phyloP scores from a whole-genome alignment of 2,329 filamentous ascomycete genomes.

The Phoma sp. region DNA sequence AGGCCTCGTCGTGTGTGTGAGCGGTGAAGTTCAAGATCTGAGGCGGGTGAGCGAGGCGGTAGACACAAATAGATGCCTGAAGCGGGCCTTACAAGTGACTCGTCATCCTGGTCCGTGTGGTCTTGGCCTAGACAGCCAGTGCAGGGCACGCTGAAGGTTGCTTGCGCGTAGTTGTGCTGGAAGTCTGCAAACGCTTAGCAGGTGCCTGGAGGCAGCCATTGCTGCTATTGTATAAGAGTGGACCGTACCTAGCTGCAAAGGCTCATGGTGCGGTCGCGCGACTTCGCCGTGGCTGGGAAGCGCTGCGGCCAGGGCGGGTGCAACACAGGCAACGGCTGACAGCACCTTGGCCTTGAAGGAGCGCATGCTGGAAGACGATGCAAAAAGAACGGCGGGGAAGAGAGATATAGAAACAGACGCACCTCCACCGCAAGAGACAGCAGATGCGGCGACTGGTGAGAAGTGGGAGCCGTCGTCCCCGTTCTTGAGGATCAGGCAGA shows the following conservation, averaged over 20 bases:
- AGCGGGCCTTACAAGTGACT: slow-evolving; percentile 49
- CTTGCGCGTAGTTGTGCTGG: slow-evolving; percentile 46
- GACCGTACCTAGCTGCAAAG: slow-evolving; percentile 41
- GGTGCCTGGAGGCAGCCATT: slow-evolving; percentile 42
- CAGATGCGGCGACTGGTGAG: slow-evolving; percentile 1
- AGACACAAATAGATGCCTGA: slow-evolving; percentile 39
- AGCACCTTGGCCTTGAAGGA: slow-evolving; percentile 42
- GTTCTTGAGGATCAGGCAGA: slow-evolving; percentile 20
- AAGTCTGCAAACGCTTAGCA: slow-evolving; percentile 41
- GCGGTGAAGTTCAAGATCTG: slow-evolving; percentile 53
- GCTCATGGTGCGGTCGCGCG: slow-evolving; percentile 26
- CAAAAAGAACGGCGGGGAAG: slow-evolving; percentile 12
- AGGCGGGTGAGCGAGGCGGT: slow-evolving; percentile 34
- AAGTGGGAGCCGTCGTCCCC: slow-evolving; percentile 8
- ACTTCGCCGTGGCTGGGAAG: slow-evolving; percentile 27
- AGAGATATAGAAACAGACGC: slow-evolving; percentile 13
- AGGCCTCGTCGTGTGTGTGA: slow-evolving; percentile 46
- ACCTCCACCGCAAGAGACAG: slow-evolving; percentile 19
- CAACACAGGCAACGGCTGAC: slow-evolving; percentile 37
- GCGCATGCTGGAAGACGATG: slow-evolving; percentile 30
- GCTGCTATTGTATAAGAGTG: slow-evolving; percentile 25
- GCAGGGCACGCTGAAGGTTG: slow-evolving; percentile 53
- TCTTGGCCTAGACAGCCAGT: slow-evolving; percentile 50
- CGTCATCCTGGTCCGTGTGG: slow-evolving; percentile 49
- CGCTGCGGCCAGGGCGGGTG: slow-evolving; percentile 39